A percentile compares a stretch with the other conserved stretches of the same genome.
These are phyloP conservation scores for Lathyrus aphaca DNA, from an alignment of 306 rosid genomes.

Conservation along the genomic window DNA sequence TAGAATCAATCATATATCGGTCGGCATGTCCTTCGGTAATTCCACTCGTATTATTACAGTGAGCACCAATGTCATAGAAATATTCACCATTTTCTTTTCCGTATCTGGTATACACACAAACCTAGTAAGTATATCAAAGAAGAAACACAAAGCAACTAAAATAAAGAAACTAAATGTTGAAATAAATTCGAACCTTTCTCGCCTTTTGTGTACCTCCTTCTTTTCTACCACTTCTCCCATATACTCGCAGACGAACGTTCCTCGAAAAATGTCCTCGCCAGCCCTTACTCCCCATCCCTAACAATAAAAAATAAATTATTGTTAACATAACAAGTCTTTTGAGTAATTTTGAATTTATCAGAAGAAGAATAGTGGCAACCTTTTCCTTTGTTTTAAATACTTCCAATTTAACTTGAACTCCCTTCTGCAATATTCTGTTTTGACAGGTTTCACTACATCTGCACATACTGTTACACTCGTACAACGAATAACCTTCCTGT, in stretches of 20 bases:
- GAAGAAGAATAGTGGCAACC: constrained; percentile 50
- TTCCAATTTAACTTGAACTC: constrained; percentile 5
- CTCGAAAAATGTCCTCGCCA: constrained; percentile 73
- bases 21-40: constrained; percentile 60
- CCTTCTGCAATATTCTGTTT: neutral
- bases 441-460: neutral
- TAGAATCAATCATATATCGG: constrained; percentile 62
- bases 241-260: constrained; percentile 82
- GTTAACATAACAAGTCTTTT: constrained; percentile 14
- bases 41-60: constrained; percentile 71
- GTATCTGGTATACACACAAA: constrained; percentile 50
- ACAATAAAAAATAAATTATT: constrained; percentile 11
- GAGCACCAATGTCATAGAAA: constrained; percentile 62
- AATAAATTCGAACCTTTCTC: constrained; percentile 49
- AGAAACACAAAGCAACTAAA: constrained; percentile 16
- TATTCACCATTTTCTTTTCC: constrained; percentile 56
- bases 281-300: constrained; percentile 97
- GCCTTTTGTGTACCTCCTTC: constrained; percentile 64
- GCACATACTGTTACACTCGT: neutral
- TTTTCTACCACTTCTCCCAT: constrained; percentile 82
- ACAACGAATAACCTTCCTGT: neutral
- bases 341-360: constrained; percentile 11
- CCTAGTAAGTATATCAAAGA: constrained; percentile 27
- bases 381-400: constrained; percentile 73
- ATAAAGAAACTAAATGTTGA: constrained; percentile 25